phyloP scores from a whole-genome alignment of 2,329 filamentous ascomycete species.

The Endothia cerciana region DNA sequence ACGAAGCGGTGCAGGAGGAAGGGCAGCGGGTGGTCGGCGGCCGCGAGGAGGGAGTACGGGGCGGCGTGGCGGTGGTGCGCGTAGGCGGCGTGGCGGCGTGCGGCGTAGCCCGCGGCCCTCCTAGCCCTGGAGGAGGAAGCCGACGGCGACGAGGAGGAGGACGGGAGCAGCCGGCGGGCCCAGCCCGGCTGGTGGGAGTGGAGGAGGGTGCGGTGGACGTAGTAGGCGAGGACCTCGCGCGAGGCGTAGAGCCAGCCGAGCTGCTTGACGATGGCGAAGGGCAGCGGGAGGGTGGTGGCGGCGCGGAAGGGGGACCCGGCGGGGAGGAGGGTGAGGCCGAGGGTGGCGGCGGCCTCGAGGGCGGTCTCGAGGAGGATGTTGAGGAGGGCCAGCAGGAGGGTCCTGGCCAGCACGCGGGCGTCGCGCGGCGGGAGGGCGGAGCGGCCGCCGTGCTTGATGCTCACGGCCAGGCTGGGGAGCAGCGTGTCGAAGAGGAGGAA shows the following conservation, averaged over 20 bases:
- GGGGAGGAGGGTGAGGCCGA: slow-evolving; percentile 42
- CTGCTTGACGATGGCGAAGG: slow-evolving; percentile 58
- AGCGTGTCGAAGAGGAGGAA: slow-evolving; percentile 75
- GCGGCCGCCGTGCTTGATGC: slow-evolving; percentile 68
- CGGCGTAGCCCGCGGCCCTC: slow-evolving; percentile 39
- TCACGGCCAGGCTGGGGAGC: slow-evolving; percentile 69
- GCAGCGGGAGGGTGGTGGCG: slow-evolving; percentile 53
- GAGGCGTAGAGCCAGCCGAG: slow-evolving; percentile 46
- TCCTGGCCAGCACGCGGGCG: slow-evolving; percentile 38
- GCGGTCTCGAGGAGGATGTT: slow-evolving; percentile 51
- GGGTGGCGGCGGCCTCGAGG: slow-evolving; percentile 47
- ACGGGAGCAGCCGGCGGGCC: slow-evolving; percentile 32
- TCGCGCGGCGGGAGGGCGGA: slow-evolving; percentile 53
- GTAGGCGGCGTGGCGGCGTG: slow-evolving; percentile 48
- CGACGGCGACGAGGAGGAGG: slow-evolving; percentile 23
- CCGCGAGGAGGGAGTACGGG: slow-evolving; percentile 64
- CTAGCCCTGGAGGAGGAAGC: neutral
- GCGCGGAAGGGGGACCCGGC: slow-evolving; percentile 50
- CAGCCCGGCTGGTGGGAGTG: slow-evolving; percentile 50
- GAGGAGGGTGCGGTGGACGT: slow-evolving; percentile 72
- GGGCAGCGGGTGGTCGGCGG: slow-evolving; percentile 70
- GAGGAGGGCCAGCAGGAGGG: slow-evolving; percentile 43
- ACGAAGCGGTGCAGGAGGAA: slow-evolving; percentile 66
- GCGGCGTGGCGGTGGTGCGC: slow-evolving; percentile 59
- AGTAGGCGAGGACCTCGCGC: slow-evolving; percentile 69